Percentiles rank a stretch among this genome's conserved stretches.
Evolutionary conservation across 73 alveolate species (phyloP).

Genomic region (Tetrahymena borealis): DNA sequence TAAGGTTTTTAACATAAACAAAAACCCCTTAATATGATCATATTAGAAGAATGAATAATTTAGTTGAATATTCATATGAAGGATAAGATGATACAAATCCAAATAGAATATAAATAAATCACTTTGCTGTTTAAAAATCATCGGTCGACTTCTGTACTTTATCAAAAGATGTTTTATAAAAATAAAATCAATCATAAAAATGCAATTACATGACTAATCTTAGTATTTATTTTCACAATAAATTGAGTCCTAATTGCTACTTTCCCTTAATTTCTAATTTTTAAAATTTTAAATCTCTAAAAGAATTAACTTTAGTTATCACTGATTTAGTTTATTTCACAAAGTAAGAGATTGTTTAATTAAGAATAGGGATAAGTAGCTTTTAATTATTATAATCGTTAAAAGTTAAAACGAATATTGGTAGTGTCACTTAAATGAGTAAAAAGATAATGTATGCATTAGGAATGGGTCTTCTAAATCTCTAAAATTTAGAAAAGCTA

Average conservation of each 20-base stretch:
- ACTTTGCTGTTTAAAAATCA: neutral
- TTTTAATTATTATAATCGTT: neutral
- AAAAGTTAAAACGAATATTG: neutral
- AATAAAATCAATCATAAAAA: neutral
- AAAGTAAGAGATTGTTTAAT: neutral
- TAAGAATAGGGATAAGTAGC: neutral
- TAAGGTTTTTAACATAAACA: neutral
- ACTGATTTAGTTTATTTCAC: neutral
- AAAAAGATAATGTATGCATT: neutral
- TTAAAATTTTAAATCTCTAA: neutral
- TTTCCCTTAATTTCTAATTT: neutral
- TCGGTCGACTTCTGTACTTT: neutral
- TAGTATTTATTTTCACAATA: neutral
- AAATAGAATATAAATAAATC: neutral
- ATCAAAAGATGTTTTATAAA: neutral
- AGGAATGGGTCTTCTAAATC: neutral
- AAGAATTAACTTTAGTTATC: neutral
- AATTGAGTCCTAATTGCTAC: neutral
- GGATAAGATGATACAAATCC: neutral
- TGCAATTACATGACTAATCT: neutral
- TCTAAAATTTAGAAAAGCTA: neutral
- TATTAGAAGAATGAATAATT: neutral
- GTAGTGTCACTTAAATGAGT: neutral
- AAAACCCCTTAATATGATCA: neutral
- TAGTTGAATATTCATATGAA: neutral